Conservation (phyloP, 139 green algal species). For the Chlamydomonas urium region DNA sequence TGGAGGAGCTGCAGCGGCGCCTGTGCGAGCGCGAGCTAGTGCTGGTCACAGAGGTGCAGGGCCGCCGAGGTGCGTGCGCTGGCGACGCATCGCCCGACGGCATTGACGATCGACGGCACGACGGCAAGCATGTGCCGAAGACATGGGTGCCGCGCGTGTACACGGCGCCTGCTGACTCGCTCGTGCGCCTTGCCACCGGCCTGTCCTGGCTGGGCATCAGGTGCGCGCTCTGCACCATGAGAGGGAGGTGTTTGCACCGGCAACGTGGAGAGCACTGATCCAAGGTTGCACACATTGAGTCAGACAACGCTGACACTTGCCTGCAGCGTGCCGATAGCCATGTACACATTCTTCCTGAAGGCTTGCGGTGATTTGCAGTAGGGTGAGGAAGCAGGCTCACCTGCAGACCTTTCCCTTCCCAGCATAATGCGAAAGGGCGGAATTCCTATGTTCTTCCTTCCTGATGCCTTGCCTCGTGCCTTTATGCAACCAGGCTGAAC, state of each 20-base stretch:
- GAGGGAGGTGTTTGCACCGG: not conserved
- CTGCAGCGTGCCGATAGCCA: not conserved
- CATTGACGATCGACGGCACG: not conserved
- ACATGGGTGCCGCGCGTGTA: not conserved
- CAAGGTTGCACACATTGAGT: no score
- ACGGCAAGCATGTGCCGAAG: not conserved
- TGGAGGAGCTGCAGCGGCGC: not conserved
- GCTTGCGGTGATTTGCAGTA: not conserved
- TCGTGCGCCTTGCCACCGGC: not conserved
- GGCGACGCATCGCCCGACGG: not conserved
- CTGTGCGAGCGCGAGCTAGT: not conserved
- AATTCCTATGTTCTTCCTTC: not conserved
- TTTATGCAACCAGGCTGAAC: not conserved
- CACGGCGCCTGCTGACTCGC: not conserved
- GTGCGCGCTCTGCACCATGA: not conserved
- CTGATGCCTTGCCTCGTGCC: not conserved
- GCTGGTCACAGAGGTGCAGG: not conserved
- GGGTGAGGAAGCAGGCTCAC: not conserved
- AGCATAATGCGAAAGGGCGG: no score
- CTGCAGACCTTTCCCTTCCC: no score
- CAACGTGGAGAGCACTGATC: no score
- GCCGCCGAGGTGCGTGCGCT: not conserved
- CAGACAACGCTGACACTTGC: no score
- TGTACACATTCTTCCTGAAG: not conserved
- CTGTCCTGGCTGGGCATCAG: constrained; percentile 1